These are phyloP conservation scores for Aspergillus sp. DNA, from an alignment of 2,329 filamentous ascomycete species.

Conservation along the genomic window DNA sequence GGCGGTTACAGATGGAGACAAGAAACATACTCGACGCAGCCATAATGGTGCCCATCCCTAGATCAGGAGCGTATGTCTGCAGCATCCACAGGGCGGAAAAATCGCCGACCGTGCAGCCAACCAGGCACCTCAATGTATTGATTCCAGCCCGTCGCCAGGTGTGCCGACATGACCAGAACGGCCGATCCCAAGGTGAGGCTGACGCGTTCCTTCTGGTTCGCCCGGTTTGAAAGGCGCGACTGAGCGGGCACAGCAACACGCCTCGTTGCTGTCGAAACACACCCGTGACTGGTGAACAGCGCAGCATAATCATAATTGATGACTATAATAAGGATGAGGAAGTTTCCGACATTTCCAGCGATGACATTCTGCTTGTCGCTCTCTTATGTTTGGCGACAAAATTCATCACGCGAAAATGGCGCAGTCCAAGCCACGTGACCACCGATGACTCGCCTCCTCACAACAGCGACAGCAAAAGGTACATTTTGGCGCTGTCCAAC, in stretches of 20 bases:
- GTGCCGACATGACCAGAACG: constrained; percentile 43
- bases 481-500: no score
- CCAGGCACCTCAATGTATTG: constrained; percentile 61
- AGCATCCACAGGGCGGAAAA: constrained; percentile 62
- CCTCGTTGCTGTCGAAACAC: not conserved
- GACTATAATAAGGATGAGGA: not conserved
- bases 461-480: no score
- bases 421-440: not conserved
- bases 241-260: not conserved
- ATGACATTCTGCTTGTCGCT: not conserved
- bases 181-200: not conserved
- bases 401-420: not conserved
- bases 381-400: not conserved
- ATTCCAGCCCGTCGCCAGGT: constrained; percentile 57
- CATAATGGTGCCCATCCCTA: constrained; percentile 58
- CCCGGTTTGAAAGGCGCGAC: not conserved
- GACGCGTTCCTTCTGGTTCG: no score
- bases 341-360: not conserved
- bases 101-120: constrained; percentile 61
- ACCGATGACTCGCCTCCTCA: not conserved
- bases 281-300: not conserved
- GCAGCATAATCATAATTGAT: not conserved
- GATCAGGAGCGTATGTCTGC: constrained; percentile 52
- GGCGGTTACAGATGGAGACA: not conserved
- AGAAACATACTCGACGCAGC: constrained; percentile 52